A percentile compares a stretch with the other conserved stretches of the same genome.
phyloP scores from a whole-genome alignment of 148 eudicot species.

The Salicornia ramosissima region DNA sequence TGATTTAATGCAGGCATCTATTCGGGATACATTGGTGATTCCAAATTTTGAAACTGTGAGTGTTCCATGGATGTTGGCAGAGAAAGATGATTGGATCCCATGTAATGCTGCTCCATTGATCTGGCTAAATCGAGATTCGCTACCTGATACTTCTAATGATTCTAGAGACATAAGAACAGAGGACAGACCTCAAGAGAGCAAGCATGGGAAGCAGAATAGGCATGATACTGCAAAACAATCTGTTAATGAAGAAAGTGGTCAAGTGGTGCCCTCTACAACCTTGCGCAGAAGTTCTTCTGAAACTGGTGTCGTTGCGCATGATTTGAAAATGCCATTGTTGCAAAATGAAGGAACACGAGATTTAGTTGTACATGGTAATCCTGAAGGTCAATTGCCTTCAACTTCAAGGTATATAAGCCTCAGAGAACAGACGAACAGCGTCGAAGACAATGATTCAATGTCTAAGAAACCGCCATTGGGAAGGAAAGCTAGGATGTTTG shows the following conservation, averaged over 20 bases:
- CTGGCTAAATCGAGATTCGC: slow-evolving; percentile 51
- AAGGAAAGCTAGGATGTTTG: slow-evolving; percentile 68
- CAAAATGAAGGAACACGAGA: slow-evolving; percentile 28
- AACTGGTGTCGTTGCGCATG: slow-evolving; percentile 22
- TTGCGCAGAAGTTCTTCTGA: slow-evolving; percentile 23
- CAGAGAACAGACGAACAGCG: slow-evolving; percentile 30
- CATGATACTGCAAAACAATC: slow-evolving; percentile 20
- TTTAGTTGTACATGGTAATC: slow-evolving; percentile 19
- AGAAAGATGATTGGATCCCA: slow-evolving; percentile 92
- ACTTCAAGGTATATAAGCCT: slow-evolving; percentile 40
- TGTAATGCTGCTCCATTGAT: slow-evolving; percentile 64
- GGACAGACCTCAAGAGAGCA: slow-evolving; percentile 26
- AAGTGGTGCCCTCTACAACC: slow-evolving; percentile 20
- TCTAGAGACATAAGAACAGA: slow-evolving; percentile 24
- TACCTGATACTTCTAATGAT: slow-evolving; percentile 32
- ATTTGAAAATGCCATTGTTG: slow-evolving; percentile 33
- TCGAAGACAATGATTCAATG: slow-evolving; percentile 54
- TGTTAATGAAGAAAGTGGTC: slow-evolving; percentile 18
- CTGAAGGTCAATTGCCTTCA: slow-evolving; percentile 30
- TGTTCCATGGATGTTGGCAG: slow-evolving; percentile 85
- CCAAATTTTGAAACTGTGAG: slow-evolving; percentile 69
- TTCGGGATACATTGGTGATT: slow-evolving; percentile 72
- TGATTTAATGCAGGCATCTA: slow-evolving; percentile 54
- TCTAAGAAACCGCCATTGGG: slow-evolving; percentile 46
- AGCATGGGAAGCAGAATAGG: slow-evolving; percentile 33